Conservation (phyloP, 345 rosid genomes). For the Fremontodendron californicum region DNA sequence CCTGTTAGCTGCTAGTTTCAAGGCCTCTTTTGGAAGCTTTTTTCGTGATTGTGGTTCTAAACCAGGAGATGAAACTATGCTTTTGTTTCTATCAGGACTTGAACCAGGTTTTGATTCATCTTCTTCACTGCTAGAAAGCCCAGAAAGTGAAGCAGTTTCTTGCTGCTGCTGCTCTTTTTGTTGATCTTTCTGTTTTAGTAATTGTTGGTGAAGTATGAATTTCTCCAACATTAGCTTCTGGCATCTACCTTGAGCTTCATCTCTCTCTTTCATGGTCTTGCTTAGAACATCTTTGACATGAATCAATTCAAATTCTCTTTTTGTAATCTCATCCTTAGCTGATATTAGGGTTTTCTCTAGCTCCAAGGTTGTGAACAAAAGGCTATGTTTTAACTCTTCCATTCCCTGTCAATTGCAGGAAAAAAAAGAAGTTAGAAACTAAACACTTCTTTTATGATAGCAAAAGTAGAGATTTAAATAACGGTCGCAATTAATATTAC, state of each 20-base stretch:
- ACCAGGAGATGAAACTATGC: constrained; percentile 1
- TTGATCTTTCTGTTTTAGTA: constrained; percentile 18
- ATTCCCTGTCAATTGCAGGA: constrained; percentile 30
- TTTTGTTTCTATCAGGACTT: constrained; percentile 15
- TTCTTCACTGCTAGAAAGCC: constrained; percentile 24
- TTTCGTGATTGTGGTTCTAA: not conserved
- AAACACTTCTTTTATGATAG: too few species aligned
- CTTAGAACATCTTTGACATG: constrained; percentile 37
- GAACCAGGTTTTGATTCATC: constrained; percentile 29
- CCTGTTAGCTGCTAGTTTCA: constrained; percentile 33
- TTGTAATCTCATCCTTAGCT: constrained; percentile 48
- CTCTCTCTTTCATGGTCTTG: constrained; percentile 37
- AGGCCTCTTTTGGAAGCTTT: constrained; percentile 11
- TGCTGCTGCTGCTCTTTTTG: too few species aligned
- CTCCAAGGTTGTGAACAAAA: constrained; percentile 39
- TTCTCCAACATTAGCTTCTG: constrained; percentile 36
- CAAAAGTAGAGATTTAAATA: too few species aligned
- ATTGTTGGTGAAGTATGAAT: constrained; percentile 24
- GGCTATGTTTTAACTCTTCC: constrained; percentile 39
- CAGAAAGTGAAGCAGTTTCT: constrained; percentile 20
- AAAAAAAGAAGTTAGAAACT: too few species aligned
- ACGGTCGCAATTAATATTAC: too few species aligned
- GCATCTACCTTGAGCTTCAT: constrained; percentile 40
- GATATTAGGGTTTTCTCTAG: constrained; percentile 38
- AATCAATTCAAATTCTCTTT: constrained; percentile 37